Base-by-base conservation (phyloP, 208 protist genomes). In the Zelonia costaricensis region DNA sequence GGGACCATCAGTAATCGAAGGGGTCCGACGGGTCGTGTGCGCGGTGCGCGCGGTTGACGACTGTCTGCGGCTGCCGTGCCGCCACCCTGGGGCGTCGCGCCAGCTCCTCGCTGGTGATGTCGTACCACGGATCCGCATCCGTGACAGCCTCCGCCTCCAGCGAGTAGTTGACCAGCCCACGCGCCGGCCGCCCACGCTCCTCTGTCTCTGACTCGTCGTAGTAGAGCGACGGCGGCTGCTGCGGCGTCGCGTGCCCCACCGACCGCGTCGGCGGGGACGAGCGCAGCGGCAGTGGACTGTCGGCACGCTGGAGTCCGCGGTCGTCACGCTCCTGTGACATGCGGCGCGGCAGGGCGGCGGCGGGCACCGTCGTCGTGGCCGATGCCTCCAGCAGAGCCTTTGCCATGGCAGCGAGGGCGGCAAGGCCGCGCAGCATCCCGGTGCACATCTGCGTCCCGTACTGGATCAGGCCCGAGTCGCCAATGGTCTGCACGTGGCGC, bases 401-500 rank as follows among this genome's bases (percentile, higher is more conserved):
- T 2, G 67, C 76, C 31, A 89, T 81, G 20, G 65, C 72, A 2
- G 78, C 42, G 33, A 85, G 25, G 25, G 52, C 58, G 12, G 39
- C 36, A 0, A 62, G 43, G 4, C 63, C 57, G 4, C 60, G 72
- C 33, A 88, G 28, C 36, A 84, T 28, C 16, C 54, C 61, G 13
- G 74, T 20, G n/a, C 51, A 61, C 9, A 77, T 23, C 5, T 35
- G 58, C 12, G 65, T 70, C 16, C 69, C 46, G 58, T 87, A 87
- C 45, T 77, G 69, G 44, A 76, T 74, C 22, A 85, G 20, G 13
- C 83, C 86, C 28, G 53, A 82, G 47, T 77, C 73, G 1, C 69
- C 56, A 20, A 93, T 72, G 13, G 42, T 66, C 38, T 80, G 52
- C 45, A 94, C 67, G 51, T 94, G 76, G 39, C 74, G 72, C 31